Evolutionary conservation across 352 stramenopile species (phyloP), one percentile per base, ranked within the genome.

Genomic region (Phytopythium cucurbitacearum): DNA sequence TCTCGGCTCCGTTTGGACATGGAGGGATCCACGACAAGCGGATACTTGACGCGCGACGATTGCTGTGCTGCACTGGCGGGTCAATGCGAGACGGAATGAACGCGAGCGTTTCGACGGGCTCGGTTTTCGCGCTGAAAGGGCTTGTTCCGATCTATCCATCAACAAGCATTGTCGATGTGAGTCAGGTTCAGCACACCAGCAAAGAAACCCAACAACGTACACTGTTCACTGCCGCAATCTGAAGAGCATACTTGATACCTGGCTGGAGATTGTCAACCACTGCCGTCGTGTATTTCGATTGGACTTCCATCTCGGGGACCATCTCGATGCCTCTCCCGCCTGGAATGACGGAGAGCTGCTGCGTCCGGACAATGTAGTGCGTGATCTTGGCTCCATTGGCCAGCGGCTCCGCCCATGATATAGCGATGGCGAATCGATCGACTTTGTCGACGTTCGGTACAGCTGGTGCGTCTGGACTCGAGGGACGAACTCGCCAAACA

Each of bases 51-150:
- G 81, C 57, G 39, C 59, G 44, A 2, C 68, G 56, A 21, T 81
- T 62, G 5, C 48, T 49, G 41, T 74, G 58, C 7, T 77, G 59
- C 2, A 82, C 65, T 0, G 70, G 51, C 12, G 65, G 67, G 0
- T 76, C 64, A 11, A 91, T 67, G 45, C 67, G 62, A 2, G 74
- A 83, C 1, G 81, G 78, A 3, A 80, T 53, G 55, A 83, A 91
- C 3, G 80, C 78, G 7, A 88, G 64, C 1, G 80, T 91, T 45
- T 85, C 74, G 4, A 79, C 60, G 0, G 65, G 47, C 0, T 64
- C 51, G 0, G 74, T 84, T n/a, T 57, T 7, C 15, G 50, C 45
- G 45, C 80, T 89, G 55, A 77, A 87, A 0, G 40, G 49, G 36
- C 80, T 87, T 4, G 33, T 51, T 3, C 74, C 76, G 33, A 87